Percentiles rank a stretch among this genome's conserved stretches.
Evolutionary conservation across 2,329 filamentous ascomycete species (phyloP).

Genomic region (Grosmannia huntii): DNA sequence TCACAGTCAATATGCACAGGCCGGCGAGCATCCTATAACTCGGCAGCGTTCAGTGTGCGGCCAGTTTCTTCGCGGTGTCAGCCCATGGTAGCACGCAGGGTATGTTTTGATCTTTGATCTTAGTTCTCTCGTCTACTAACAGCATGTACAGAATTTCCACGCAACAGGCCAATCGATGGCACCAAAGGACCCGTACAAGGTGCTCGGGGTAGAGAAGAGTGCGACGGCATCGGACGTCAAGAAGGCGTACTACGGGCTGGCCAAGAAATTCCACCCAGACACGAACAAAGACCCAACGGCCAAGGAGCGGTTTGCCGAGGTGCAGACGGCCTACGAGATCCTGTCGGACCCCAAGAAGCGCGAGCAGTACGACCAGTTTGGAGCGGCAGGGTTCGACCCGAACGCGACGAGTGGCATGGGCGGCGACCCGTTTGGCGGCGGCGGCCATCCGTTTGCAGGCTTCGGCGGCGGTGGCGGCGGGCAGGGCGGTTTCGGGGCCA

Average conservation of each 20-base stretch:
- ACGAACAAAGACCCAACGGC: constrained; percentile 92
- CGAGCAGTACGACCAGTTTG: constrained; percentile 83
- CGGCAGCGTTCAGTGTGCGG: not conserved
- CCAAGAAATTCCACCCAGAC: constrained; percentile 96
- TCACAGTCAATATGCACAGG: constrained; percentile 7
- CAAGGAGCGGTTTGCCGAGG: constrained; percentile 88
- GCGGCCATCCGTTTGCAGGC: constrained; percentile 48
- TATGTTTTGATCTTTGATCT: too few relatives aligned
- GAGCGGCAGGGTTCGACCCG: constrained; percentile 76
- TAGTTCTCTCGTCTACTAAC: too few relatives aligned
- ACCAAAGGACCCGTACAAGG: constrained; percentile 68
- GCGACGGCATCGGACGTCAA: constrained; percentile 87
- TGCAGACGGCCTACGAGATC: constrained; percentile 87
- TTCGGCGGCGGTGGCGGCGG: constrained; percentile 30
- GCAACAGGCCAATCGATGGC: constrained; percentile 39
- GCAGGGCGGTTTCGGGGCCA: constrained; percentile 55
- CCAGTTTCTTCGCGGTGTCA: not conserved
- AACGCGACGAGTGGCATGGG: constrained; percentile 43
- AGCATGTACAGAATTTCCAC: constrained; percentile 38
- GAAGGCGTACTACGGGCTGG: constrained; percentile 93
- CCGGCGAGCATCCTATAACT: constrained; percentile 7
- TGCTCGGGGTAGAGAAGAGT: constrained; percentile 70
- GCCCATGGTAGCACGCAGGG: too few relatives aligned
- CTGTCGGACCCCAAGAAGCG: constrained; percentile 88
- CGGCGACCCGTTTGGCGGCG: constrained; percentile 49